phyloP scores from a whole-genome alignment of 2,329 filamentous ascomycete species.

The Ophiostoma pallidulum region DNA sequence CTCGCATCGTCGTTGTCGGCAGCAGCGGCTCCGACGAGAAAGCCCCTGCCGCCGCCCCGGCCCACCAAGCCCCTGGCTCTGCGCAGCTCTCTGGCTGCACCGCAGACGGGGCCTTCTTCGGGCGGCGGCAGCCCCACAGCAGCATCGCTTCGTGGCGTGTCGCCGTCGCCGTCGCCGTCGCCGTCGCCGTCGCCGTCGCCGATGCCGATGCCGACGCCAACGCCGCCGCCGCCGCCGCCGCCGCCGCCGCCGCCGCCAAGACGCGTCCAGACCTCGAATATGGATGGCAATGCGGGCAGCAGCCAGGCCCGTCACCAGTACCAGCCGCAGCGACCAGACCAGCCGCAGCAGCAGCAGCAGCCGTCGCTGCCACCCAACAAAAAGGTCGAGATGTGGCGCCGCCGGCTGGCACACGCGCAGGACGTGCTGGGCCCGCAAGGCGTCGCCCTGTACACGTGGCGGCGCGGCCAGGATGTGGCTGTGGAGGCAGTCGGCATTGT shows the following conservation, averaged over 20 bases:
- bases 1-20: neutral
- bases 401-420: slow-evolving; percentile 57
- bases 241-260: slow-evolving; percentile 13
- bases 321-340: slow-evolving; percentile 10
- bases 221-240: slow-evolving; percentile 9
- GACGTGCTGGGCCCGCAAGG: slow-evolving; percentile 51
- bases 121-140: neutral
- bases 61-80: slow-evolving; percentile 50
- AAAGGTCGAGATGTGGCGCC: slow-evolving; percentile 63
- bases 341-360: slow-evolving; percentile 12
- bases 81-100: slow-evolving; percentile 31
- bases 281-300: slow-evolving; percentile 14
- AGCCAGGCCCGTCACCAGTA: slow-evolving; percentile 11
- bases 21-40: slow-evolving; percentile 12
- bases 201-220: slow-evolving; percentile 30
- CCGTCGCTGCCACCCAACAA: slow-evolving; percentile 38
- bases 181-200: slow-evolving; percentile 1
- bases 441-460: slow-evolving; percentile 64
- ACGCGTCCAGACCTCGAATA: slow-evolving; percentile 2
- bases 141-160: neutral
- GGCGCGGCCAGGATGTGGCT: slow-evolving; percentile 60
- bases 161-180: slow-evolving; percentile 11
- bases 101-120: neutral
- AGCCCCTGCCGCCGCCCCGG: slow-evolving; percentile 40
- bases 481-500: slow-evolving; percentile 57